Conservation (phyloP, 495 filamentous ascomycete species). For the Aspergillus panamensis region DNA sequence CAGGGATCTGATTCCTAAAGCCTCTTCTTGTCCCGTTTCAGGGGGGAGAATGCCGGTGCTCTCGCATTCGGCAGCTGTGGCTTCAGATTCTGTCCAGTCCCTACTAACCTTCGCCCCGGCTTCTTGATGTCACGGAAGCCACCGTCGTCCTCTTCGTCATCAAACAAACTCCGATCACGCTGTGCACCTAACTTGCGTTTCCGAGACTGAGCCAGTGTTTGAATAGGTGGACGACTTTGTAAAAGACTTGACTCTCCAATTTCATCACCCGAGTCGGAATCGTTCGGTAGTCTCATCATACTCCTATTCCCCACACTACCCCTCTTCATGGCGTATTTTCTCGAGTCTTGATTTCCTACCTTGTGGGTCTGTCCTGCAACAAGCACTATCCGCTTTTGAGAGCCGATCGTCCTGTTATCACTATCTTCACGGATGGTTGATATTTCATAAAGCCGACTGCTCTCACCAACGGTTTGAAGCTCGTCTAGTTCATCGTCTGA, state of each 20-base stretch:
- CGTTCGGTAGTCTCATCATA: conserved; percentile 1
- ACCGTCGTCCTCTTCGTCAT: conserved; percentile 66
- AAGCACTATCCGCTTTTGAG: not conserved
- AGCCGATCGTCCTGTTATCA: not conserved
- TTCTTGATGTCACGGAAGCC: conserved; percentile 28
- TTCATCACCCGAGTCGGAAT: conserved; percentile 7
- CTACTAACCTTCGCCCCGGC: conserved; percentile 31
- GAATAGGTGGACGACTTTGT: conserved; percentile 17
- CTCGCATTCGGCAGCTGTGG: conserved; percentile 20
- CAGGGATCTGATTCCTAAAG: not conserved
- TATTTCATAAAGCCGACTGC: not conserved
- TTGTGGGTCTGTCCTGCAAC: not conserved
- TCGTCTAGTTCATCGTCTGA: conserved; percentile 34
- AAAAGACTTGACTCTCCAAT: not conserved
- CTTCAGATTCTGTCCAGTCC: conserved; percentile 20
- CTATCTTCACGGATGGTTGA: not conserved
- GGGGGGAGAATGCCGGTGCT: conserved; percentile 62
- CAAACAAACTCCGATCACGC: conserved; percentile 65
- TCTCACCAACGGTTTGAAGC: conserved; percentile 5
- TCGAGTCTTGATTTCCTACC: not conserved
- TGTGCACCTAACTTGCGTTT: conserved; percentile 69
- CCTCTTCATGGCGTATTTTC: not conserved
- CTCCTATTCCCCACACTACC: not conserved
- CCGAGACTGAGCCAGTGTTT: conserved; percentile 59
- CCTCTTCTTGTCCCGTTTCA: conserved; percentile 73